Evolutionary conservation across 2,329 filamentous ascomycete genomes (phyloP), one percentile per base, ranked within the genome.

Genomic region (Clonostachys rosea): DNA sequence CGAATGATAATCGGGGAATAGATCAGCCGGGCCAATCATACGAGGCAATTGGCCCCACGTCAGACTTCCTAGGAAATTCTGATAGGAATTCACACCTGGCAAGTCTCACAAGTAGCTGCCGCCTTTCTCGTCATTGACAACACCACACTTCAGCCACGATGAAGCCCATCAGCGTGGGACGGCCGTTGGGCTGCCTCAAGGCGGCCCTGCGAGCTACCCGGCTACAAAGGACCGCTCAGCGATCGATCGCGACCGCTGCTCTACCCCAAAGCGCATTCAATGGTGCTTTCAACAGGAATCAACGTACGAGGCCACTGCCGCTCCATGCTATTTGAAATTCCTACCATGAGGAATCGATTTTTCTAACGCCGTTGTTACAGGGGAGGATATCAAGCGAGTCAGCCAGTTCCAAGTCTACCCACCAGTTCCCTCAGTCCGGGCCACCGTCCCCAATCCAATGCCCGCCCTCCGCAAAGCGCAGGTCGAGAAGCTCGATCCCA

Each of bases 401-500:
- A 55, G 47, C 47, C 63, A 62, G 44, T 81, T 81, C 63, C 67
- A 75, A 52, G 64, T 81, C 42, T 80, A 76, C 63, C 76, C 78
- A 5, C 75, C 80, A 12, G 69, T 78, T 12, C 75, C 78, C 34
- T 79, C 82, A 10, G 68, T 79, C 44, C 71, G 73, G 48, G 68
- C 74, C 48, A 67, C 70, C 48, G 79, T 78, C 67, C 80, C 82
- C 48, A 77, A 91, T 59, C 86, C 91, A 18, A 70, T 97, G 59
- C 74, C 75, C 36, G 66, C 78, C 49, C 75, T 95, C 57, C 84
- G 84, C 56, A 65, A 76, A 45, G 70, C 80, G 47, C 89, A 95
- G 70, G 78, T 95, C 60, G 63, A 76, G 39, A 67, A 78, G 40
- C 87, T 96, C 59, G 94, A 99, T 69, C 90, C 91, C 5, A 90